Percentiles rank a stretch among this genome's conserved stretches.
Evolutionary conservation across 495 filamentous ascomycete genomes (phyloP).

Genomic region (Hypomontagnella submonticulosa): DNA sequence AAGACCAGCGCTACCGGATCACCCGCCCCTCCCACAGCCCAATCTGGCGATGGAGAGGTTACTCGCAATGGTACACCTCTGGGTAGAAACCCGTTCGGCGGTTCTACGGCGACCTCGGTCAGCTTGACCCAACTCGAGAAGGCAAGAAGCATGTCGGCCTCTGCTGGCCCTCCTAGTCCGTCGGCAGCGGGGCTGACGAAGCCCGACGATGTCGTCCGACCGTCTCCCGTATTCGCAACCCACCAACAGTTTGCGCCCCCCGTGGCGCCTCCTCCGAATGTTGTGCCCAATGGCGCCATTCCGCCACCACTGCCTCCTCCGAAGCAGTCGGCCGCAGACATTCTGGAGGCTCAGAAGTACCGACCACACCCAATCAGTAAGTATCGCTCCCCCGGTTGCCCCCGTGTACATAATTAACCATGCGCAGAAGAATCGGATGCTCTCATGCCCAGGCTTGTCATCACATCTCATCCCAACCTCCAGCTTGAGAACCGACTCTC

Average conservation of each 20-base stretch:
- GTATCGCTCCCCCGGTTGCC: slow-evolving; percentile 12
- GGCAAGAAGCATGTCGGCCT: slow-evolving; percentile 56
- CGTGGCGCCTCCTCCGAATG: slow-evolving; percentile 38
- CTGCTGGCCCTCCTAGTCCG: slow-evolving; percentile 62
- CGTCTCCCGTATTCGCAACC: slow-evolving; percentile 49
- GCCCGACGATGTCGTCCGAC: slow-evolving; percentile 54
- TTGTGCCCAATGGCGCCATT: slow-evolving; percentile 51
- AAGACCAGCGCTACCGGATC: slow-evolving; percentile 63
- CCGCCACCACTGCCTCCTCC: slow-evolving; percentile 35
- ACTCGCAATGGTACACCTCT: slow-evolving; percentile 46
- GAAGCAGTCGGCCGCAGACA: slow-evolving; percentile 37
- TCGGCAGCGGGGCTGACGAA: slow-evolving; percentile 55
- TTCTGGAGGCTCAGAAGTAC: slow-evolving; percentile 46
- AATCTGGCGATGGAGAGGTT: slow-evolving; percentile 50
- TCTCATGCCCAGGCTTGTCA: slow-evolving; percentile 70
- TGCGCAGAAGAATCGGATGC: slow-evolving; percentile 60
- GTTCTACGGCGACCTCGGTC: slow-evolving; percentile 40
- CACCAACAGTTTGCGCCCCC: slow-evolving; percentile 47
- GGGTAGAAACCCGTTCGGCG: slow-evolving; percentile 40
- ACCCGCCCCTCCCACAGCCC: slow-evolving; percentile 63
- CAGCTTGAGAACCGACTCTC: slow-evolving; percentile 63
- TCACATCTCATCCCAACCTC: slow-evolving; percentile 73
- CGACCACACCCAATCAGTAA: slow-evolving; percentile 38
- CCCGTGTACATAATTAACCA: slow-evolving; percentile 50
- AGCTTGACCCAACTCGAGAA: slow-evolving; percentile 53